Conservation (phyloP, 495 filamentous ascomycete species). For the Rostrohypoxylon terebratum region DNA sequence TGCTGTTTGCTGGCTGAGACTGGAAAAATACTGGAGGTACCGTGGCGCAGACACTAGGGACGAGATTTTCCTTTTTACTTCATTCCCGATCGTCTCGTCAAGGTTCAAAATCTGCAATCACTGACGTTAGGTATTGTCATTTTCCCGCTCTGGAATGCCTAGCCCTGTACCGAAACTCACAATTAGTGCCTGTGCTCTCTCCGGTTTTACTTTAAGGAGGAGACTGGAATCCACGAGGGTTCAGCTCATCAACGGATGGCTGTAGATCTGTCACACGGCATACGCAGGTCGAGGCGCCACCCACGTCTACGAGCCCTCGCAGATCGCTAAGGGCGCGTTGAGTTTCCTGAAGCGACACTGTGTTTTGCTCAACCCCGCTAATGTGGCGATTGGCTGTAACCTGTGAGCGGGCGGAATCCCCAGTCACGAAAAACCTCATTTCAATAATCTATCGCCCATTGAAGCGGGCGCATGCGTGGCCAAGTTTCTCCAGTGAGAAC, state of each 20-base stretch:
- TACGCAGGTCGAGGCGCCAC: background rate
- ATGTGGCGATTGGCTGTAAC: background rate
- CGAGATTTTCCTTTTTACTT: background rate
- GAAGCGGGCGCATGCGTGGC: background rate
- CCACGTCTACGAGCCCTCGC: background rate
- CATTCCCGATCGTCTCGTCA: background rate
- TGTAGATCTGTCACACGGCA: background rate
- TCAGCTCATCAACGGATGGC: background rate
- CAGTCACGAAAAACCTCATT: background rate
- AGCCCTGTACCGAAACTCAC: too few species aligned
- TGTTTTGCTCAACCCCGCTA: background rate
- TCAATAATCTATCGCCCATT: background rate
- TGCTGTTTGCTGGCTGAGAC: background rate
- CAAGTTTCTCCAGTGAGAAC: background rate
- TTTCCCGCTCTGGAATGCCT: background rate
- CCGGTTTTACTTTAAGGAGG: background rate
- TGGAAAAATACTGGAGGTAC: background rate
- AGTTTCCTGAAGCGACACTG: background rate
- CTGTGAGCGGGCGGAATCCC: background rate
- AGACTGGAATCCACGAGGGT: background rate
- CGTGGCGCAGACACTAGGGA: background rate
- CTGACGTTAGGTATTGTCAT: background rate
- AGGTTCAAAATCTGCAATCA: background rate
- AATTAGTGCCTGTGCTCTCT: background rate
- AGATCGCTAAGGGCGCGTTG: background rate